Evolutionary conservation across 352 stramenopile species (phyloP), one percentile per base, ranked within the genome.

Genomic region (Phytophthora sansomeana): DNA sequence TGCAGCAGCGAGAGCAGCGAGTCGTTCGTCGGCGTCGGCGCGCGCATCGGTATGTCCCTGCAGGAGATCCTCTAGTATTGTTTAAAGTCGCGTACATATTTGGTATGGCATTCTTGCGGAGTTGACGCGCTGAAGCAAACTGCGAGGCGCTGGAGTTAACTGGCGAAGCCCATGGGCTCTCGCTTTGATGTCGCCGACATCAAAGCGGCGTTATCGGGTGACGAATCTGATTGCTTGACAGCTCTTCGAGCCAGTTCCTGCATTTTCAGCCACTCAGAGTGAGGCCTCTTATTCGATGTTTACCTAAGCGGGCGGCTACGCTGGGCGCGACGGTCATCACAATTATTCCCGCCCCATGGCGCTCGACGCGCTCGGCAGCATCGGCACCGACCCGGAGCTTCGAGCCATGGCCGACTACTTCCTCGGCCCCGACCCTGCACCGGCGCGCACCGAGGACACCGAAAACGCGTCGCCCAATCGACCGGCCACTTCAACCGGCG

Each of bases 41-140:
- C 56, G 4, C 49, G 41, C 47, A 69, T 64, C 11, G 53, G 57
- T 9, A 72, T 75, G 67, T 74, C 67, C 17, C 24, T 74, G 8
- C 41, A 55, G 33, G 39, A 44, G 5, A 74, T 74, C 47, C 50
- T 74, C 14, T 74, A 72, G 38, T 32, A 10, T 28, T 19, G 14
- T 43, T 43, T 46, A 28, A 28, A 46, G n/a, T 26, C 39, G 28
- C 19, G 28, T 48, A 26, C 21, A 38, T 55, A 39, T 55, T 52
- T 63, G 43, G 24, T 29, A 29, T 54, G 26, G 6, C 46, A 44
- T 56, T 38, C 30, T n/a, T 9, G 53, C 49, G 50, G 3, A 24
- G 35, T 41, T 38, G 10, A 38, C 32, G 36, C n/a, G n/a, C n/a
- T n/a, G n/a, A n/a, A n/a, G n/a, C n/a, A n/a, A n/a, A n/a, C n/a